phyloP scores from a whole-genome alignment of 1,139 yeast genomes.

The Schizosaccharomyces versatilis region DNA sequence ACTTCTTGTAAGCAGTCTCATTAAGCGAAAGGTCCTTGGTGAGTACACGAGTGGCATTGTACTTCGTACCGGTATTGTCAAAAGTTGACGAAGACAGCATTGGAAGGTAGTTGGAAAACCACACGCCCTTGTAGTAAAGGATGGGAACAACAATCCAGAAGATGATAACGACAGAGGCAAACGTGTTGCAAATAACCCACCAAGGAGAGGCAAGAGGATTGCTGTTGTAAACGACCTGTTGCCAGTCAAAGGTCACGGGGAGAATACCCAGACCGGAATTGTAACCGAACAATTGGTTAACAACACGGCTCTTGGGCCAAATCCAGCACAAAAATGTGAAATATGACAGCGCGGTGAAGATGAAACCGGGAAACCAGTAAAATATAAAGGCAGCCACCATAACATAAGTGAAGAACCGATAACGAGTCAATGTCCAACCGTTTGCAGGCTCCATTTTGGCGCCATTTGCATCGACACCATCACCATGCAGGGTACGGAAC shows the following conservation, averaged over 20 bases:
- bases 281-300: constrained; percentile 40
- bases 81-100: constrained; percentile 20
- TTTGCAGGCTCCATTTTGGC: constrained; percentile 38
- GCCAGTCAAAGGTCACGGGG: constrained; percentile 40
- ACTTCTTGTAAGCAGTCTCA: constrained; percentile 26
- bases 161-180: constrained; percentile 26
- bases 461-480: background rate
- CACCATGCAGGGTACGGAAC: constrained; percentile 13
- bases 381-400: constrained; percentile 26
- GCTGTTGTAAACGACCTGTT: constrained; percentile 37
- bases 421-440: constrained; percentile 34
- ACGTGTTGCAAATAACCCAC: constrained; percentile 30
- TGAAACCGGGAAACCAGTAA: constrained; percentile 36
- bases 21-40: constrained; percentile 25
- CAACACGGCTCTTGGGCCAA: constrained; percentile 29
- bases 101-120: constrained; percentile 7
- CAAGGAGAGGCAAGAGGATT: constrained; percentile 46
- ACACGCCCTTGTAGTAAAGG: constrained; percentile 18
- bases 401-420: constrained; percentile 26
- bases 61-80: constrained; percentile 28
- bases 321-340: constrained; percentile 38
- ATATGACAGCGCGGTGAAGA: constrained; percentile 29
- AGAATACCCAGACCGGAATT: constrained; percentile 40
- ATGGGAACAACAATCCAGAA: constrained; percentile 26
- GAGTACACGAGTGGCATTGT: constrained; percentile 28